Conservation (phyloP, 108 stramenopile genomes). For the Cyclotella cryptica region DNA sequence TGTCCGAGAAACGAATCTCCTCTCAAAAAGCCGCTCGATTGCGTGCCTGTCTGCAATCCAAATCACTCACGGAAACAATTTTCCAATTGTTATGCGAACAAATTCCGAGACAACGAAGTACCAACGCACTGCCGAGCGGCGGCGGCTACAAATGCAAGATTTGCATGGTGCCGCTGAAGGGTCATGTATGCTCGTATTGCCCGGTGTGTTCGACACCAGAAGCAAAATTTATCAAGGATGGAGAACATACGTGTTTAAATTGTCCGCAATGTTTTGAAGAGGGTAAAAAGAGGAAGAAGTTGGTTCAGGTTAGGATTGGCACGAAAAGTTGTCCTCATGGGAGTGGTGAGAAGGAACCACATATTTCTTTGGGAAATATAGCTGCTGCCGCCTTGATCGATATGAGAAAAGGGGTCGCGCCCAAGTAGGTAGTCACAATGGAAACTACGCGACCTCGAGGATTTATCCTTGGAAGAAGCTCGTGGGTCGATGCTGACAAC, state of each 20-base stretch:
- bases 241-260: slow-evolving; percentile 23
- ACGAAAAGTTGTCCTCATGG: slow-evolving; percentile 21
- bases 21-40: slow-evolving; percentile 17
- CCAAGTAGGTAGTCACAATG: background rate
- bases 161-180: slow-evolving; percentile 33
- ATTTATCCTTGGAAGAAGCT: no score
- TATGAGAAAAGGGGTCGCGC: background rate
- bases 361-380: background rate
- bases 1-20: slow-evolving; percentile 21
- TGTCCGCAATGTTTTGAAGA: slow-evolving; percentile 27
- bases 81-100: slow-evolving; percentile 20
- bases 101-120: slow-evolving; percentile 27
- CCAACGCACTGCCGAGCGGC: background rate
- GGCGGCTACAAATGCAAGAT: slow-evolving; percentile 36
- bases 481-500: no score
- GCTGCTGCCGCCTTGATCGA: slow-evolving; percentile 7
- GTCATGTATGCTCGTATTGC: slow-evolving; percentile 35
- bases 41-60: slow-evolving; percentile 2
- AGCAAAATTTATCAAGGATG: slow-evolving; percentile 14
- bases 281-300: slow-evolving; percentile 41
- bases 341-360: background rate
- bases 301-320: slow-evolving; percentile 27
- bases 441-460: background rate
- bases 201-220: slow-evolving; percentile 37
- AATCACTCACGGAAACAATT: background rate